These are phyloP conservation scores for Luzula sylvatica DNA, from an alignment of 176 grass and related monocot species.

Conservation along the genomic window DNA sequence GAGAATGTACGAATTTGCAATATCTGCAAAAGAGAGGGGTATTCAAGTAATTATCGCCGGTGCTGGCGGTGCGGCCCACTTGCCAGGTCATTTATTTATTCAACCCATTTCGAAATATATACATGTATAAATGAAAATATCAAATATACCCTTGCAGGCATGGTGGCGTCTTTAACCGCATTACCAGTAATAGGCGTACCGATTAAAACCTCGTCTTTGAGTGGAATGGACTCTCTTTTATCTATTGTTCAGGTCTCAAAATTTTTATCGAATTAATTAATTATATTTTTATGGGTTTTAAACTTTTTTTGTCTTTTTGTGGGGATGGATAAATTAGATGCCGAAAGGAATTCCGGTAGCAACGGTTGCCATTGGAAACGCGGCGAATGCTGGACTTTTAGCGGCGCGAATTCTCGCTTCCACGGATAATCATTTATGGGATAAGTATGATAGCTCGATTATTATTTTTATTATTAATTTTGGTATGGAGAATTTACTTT, in stretches of 20 bases:
- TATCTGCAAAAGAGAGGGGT: constrained; percentile 66
- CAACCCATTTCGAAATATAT: neutral
- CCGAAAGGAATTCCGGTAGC: constrained; percentile 84
- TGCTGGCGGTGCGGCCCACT: constrained; percentile 81
- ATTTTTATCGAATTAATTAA: neutral
- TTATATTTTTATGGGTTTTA: neutral
- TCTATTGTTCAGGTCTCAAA: constrained; percentile 74
- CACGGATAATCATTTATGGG: constrained; percentile 51
- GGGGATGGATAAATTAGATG: constrained; percentile 35
- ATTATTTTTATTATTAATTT: neutral
- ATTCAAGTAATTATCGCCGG: constrained; percentile 85
- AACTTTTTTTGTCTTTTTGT: neutral
- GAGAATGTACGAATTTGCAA: constrained; percentile 66
- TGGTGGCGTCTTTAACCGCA: constrained; percentile 71
- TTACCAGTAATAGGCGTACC: constrained; percentile 81
- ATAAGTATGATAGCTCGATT: constrained; percentile 36
- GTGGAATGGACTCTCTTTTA: constrained; percentile 75
- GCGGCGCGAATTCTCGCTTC: constrained; percentile 48
- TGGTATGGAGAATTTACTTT: constrained; percentile 2
- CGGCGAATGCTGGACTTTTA: constrained; percentile 76
- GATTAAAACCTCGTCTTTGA: constrained; percentile 43
- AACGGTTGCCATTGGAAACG: constrained; percentile 65
- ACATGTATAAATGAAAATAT: neutral
- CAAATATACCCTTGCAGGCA: constrained; percentile 31
- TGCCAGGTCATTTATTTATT: constrained; percentile 59